These are phyloP conservation scores for Shiraia sp. DNA, from an alignment of 2,329 filamentous ascomycete genomes.

Conservation along the genomic window DNA sequence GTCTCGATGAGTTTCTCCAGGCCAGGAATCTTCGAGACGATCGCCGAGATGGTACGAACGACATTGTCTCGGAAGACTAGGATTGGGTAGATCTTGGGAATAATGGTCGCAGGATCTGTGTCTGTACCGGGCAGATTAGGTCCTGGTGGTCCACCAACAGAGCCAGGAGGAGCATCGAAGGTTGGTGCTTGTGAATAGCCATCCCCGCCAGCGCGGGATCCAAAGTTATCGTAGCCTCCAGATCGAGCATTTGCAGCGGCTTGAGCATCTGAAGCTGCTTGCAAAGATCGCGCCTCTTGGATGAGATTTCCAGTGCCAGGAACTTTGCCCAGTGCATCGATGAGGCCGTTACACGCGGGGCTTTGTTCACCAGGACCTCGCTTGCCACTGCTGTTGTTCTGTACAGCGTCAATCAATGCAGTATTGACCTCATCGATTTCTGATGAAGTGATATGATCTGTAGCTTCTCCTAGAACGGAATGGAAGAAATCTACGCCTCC, in stretches of 20 bases:
- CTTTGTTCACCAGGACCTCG: conserved; percentile 38
- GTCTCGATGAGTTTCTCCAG: conserved; percentile 88
- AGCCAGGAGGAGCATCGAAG: conserved; percentile 50
- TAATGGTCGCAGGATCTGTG: conserved; percentile 64
- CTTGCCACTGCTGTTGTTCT: conserved; percentile 26
- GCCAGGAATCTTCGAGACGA: conserved; percentile 90
- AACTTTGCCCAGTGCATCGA: conserved; percentile 73
- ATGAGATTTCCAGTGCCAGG: conserved; percentile 60
- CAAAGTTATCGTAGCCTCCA: conserved; percentile 47
- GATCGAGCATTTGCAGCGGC: conserved; percentile 51
- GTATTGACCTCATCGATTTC: conserved; percentile 54
- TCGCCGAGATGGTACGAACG: conserved; percentile 80
- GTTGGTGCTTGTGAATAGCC: conserved; percentile 31
- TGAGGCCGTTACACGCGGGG: conserved; percentile 53
- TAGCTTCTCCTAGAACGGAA: conserved; percentile 55
- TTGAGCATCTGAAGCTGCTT: conserved; percentile 53
- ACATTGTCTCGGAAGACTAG: conserved; percentile 92
- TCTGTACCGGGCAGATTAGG: conserved; percentile 73
- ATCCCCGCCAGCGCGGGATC: conserved; percentile 43
- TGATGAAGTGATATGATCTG: conserved; percentile 54
- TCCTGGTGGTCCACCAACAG: conserved; percentile 49
- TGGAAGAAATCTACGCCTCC: conserved; percentile 57
- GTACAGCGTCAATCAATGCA: conserved; percentile 47
- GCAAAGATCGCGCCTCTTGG: conserved; percentile 51
- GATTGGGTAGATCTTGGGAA: conserved; percentile 84